Percentiles rank a stretch among this genome's conserved stretches.
phyloP scores from a whole-genome alignment of 1,284 basidiomycete genomes.

The Sanghuangporus baumii region DNA sequence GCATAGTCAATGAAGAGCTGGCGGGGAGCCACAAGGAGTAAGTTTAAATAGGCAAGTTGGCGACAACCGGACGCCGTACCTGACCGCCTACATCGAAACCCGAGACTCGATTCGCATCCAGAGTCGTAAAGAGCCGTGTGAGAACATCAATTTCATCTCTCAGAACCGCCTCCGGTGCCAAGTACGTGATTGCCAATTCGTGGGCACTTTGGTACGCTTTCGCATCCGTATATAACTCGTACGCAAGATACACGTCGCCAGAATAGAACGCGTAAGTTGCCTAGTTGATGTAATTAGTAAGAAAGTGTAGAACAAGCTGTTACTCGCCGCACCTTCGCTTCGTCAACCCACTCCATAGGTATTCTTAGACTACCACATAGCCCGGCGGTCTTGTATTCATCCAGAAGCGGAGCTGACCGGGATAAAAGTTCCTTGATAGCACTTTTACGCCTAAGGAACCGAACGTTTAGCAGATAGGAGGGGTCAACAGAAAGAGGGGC shows the following conservation, averaged over 20 bases:
- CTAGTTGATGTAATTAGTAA: slow-evolving; percentile 31
- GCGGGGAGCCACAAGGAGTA: not conserved
- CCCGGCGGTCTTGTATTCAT: slow-evolving; percentile 68
- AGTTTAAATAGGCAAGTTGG: slow-evolving; percentile 5
- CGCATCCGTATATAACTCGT: slow-evolving; percentile 71
- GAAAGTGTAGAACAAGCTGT: slow-evolving; percentile 10
- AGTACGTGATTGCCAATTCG: slow-evolving; percentile 69
- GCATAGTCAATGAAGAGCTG: slow-evolving; percentile 16
- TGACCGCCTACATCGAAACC: slow-evolving; percentile 80
- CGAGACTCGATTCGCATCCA: slow-evolving; percentile 58
- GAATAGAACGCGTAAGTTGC: slow-evolving; percentile 60
- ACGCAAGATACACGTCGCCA: slow-evolving; percentile 71
- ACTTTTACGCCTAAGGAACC: slow-evolving; percentile 53
- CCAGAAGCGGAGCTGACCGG: slow-evolving; percentile 64
- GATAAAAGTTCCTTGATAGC: slow-evolving; percentile 79
- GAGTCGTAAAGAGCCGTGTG: slow-evolving; percentile 65
- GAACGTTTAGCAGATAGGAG: slow-evolving; percentile 22
- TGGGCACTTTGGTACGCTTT: slow-evolving; percentile 73
- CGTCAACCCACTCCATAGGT: slow-evolving; percentile 82
- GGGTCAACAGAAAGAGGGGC: slow-evolving; percentile 5
- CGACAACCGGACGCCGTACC: slow-evolving; percentile 36
- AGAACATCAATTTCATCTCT: slow-evolving; percentile 74
- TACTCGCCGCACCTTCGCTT: slow-evolving; percentile 62
- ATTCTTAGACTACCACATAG: slow-evolving; percentile 74
- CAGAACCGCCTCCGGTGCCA: slow-evolving; percentile 89